Evolutionary conservation across 2,329 filamentous ascomycete genomes (phyloP), one percentile per base, ranked within the genome.

Genomic region (Helotiales sp.): DNA sequence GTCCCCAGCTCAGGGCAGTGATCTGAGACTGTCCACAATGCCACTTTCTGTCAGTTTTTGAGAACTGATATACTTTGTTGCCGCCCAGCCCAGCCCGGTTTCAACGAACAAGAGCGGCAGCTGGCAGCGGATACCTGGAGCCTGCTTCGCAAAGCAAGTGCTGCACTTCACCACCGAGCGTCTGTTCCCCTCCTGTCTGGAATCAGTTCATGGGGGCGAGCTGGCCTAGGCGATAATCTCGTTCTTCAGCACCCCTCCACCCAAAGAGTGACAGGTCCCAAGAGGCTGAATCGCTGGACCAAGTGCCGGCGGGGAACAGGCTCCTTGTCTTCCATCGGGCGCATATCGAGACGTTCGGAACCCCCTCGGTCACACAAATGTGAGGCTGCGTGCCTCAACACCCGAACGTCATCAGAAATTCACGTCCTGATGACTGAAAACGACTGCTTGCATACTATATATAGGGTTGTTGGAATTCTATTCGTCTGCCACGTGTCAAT

Each of bases 401-500:
- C 27, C 40, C 19, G 22, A 44, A 25, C 40, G 40, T 44, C 40
- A 44, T 44, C 40, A 44, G 22, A 24, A 42, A 12, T 6, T 44
- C 36, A 13, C 4, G 40, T 13, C 40, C 22, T 25, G 40, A 44
- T 44, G 40, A 44, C 40, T 44, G 40, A 44, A 44, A 27, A 27
- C 40, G 40, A 48, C 46, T 36, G 15, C 47, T 55, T 49, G 44
- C 44, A 55, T 55, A 34, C 52, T 58, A 53, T 58, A 54, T 52
- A 52, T 57, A 60, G 58, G 36, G 19, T 47, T 51, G 50, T 61
- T 61, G 49, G 49, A 44, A 36, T 60, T 42, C 29, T 52, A 42
- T 53, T 61, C 33, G 53, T 29, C 55, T 57, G 59, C 59, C 59
- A 61, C 59, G 59, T 61, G 59, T 61, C 54, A 33, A 19, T 36